Conservation (phyloP, 2,329 filamentous ascomycete genomes). For the Polytolypa hystricis region DNA sequence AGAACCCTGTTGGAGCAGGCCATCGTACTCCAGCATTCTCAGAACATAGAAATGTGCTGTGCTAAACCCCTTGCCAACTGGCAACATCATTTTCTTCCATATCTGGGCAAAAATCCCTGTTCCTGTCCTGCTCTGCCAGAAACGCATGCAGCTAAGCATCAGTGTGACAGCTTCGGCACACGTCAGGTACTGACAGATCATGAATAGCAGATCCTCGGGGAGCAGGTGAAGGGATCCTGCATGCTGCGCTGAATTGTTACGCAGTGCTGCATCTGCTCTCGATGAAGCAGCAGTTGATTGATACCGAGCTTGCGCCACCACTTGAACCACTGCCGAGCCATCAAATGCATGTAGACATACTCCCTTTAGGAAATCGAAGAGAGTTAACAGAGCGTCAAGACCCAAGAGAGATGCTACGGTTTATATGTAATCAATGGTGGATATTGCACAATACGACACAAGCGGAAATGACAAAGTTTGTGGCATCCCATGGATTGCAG, state of each 20-base stretch:
- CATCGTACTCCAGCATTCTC: slow-evolving; percentile 5
- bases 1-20: slow-evolving; percentile 1
- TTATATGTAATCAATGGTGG: not conserved
- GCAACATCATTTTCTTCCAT: not conserved
- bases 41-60: slow-evolving; percentile 3
- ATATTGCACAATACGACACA: too few relatives aligned
- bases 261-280: too few relatives aligned
- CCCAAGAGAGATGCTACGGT: too few relatives aligned
- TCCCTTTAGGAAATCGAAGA: not conserved
- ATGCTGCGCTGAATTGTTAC: too few relatives aligned
- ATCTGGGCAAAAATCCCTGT: not conserved
- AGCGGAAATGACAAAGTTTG: too few relatives aligned
- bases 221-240: not conserved
- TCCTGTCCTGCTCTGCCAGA: slow-evolving; percentile 1
- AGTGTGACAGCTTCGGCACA: slow-evolving; percentile 1
- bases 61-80: not conserved
- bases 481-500: not conserved
- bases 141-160: slow-evolving; percentile 3
- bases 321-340: not conserved
- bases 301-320: too few relatives aligned
- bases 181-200: slow-evolving; percentile 2
- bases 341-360: too few relatives aligned
- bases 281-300: too few relatives aligned
- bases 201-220: not conserved
- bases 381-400: not conserved